Evolutionary conservation across 2,329 filamentous ascomycete species (phyloP), one percentile per base, ranked within the genome.

Genomic region (Dactylellina cionopaga): DNA sequence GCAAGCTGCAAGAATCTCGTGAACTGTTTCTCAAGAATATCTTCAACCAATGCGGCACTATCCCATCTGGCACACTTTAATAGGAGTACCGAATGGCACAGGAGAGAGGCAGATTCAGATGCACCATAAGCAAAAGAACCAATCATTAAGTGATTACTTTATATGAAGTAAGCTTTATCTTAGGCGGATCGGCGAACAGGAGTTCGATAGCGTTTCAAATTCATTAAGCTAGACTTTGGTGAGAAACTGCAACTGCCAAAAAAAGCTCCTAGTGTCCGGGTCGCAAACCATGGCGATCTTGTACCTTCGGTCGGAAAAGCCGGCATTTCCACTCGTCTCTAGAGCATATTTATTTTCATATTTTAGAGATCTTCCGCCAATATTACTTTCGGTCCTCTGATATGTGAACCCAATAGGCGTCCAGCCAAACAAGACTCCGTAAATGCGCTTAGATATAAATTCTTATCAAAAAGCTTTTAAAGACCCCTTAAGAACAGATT

Each of bases 301-400:
- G 29, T 27, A 55, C 46, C 13, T 56, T 17, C n/a, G 17, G 47
- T 31, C 65, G 65, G 66, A 64, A 64, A n/a, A 59, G n/a, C 39
- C 66, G 66, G 66, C 66, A 71, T n/a, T 43, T 60, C n/a, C n/a
- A n/a, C n/a, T n/a, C n/a, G n/a, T n/a, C 19, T 19, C 22, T 11
- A 47, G 19, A 27, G 7, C n/a, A n/a, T n/a, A n/a, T n/a, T n/a
- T n/a, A n/a, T 47, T 22, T 4, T 52, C 24, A 25, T 19, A 15
- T 7, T 24, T 15, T 1, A 29, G 13, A 51, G 25, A 43, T 63
- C 33, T 63, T 52, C 56, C 56, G 46, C 56, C 56, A 60, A 60
- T 60, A 37, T 43, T 13, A 39, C 33, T 1, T 22, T 29, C 29
- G 29, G 27, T 55, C 41, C 15, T 43, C 15, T 6, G 9, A 19